Evolutionary conservation across 2,329 filamentous ascomycete species (phyloP), one percentile per base, ranked within the genome.

Genomic region (Epichloe sp.): DNA sequence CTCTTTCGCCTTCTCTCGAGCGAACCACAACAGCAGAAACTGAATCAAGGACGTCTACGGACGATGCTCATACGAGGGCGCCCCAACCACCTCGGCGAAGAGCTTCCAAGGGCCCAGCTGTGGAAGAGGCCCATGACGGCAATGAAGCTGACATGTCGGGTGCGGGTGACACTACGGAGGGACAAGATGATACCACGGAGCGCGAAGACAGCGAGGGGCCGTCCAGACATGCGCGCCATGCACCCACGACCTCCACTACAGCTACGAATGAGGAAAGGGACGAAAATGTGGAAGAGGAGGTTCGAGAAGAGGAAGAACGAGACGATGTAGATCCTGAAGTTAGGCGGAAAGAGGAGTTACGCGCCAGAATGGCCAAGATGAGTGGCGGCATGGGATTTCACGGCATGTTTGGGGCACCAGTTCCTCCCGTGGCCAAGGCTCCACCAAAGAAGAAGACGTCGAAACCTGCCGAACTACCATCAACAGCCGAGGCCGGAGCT

Each of bases 321-420:
- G 86, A 90, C 31, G 88, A 95, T 15, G 74, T 94, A 48, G 90
- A 97, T 61, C 88, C 89, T 1, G 93, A 98, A 65, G 76, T 88
- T 21, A 83, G 80, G 58, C 84, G 90, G 49, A 86, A 85, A 63
- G 83, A 95, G 68, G 91, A 96, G 64, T 75, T 98, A 35, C 82
- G 93, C 54, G 89, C 93, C 55, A 82, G 93, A 59, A 98, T 98
- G 88, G 93, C 93, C 44, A 96, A 95, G 70, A 93, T 98, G 85
- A 95, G 91, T 58, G 91, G 91, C 51, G 91, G 91, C 21, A 95
- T 95, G 88, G 88, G 88, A 45, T 95, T 97, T 85, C 82, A 88
- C 64, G 88, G 88, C 60, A 93, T 97, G 82, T 94, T 95, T 65
- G 88, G 87, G 17, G 78, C 79, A 19, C 80, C 83, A 37, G 81